These are phyloP conservation scores for Clathrus columnatus DNA, from an alignment of 768 basidiomycete genomes.

Conservation along the genomic window DNA sequence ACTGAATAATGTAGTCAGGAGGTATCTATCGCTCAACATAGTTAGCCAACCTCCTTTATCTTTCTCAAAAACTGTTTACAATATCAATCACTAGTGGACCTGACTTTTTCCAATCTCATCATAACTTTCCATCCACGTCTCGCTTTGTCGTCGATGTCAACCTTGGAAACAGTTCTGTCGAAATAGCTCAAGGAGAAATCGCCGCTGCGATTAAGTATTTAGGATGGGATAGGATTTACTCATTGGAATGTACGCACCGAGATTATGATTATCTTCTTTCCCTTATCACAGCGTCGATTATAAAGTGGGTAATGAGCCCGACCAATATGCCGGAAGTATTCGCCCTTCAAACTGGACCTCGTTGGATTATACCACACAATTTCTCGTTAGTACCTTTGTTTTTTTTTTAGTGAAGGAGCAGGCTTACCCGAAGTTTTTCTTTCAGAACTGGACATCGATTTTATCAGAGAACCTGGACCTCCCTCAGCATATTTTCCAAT, in stretches of 20 bases:
- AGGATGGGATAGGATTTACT: constrained; percentile 19
- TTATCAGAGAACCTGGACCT: constrained; percentile 16
- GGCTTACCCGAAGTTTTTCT: not conserved
- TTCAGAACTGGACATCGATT: constrained; percentile 20
- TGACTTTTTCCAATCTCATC: constrained; percentile 19
- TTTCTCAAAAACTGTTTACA: not conserved
- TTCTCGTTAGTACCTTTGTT: constrained; percentile 13
- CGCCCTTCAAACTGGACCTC: constrained; percentile 18
- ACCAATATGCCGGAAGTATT: constrained; percentile 19
- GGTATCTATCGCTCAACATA: constrained; percentile 24
- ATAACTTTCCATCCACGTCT: constrained; percentile 19
- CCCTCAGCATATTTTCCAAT: constrained; percentile 16
- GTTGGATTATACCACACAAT: constrained; percentile 18
- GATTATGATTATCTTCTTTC: not conserved
- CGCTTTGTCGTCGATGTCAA: constrained; percentile 22
- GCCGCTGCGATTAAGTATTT: constrained; percentile 18
- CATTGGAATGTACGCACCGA: constrained; percentile 18
- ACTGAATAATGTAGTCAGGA: constrained; percentile 14
- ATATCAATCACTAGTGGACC: constrained; percentile 16
- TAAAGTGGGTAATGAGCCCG: constrained; percentile 21
- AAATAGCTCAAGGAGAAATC: constrained; percentile 20
- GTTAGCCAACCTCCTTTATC: constrained; percentile 10
- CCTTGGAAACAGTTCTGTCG: constrained; percentile 23
- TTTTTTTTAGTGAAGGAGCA: not conserved
- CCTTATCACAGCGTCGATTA: too few relatives aligned